These are phyloP conservation scores for Cutaneotrichosporon daszewskae DNA, from an alignment of 1,284 basidiomycete species.

Conservation along the genomic window DNA sequence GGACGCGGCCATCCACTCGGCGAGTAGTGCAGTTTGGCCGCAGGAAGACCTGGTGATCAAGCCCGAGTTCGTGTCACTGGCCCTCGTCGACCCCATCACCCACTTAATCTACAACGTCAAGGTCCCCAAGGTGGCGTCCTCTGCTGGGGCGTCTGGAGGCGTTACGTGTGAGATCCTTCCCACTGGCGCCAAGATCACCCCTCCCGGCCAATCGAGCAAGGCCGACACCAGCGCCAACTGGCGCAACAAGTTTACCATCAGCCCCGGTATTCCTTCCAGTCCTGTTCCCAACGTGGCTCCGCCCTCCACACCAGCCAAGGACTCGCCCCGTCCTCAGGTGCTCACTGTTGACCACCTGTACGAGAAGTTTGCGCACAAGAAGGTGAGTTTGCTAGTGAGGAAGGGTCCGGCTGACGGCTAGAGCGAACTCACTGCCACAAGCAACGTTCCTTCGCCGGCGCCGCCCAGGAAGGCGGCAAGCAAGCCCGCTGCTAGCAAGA, in stretches of 20 bases:
- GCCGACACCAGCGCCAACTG: constrained; percentile 40
- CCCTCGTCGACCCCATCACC: constrained; percentile 14
- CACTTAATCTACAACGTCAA: constrained; percentile 11
- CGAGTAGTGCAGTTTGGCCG: constrained; percentile 4
- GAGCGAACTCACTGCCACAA: constrained; percentile 3
- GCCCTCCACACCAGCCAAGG: not conserved
- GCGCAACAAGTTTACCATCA: constrained; percentile 22
- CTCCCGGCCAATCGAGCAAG: constrained; percentile 21
- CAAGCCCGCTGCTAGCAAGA: not conserved
- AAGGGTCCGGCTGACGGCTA: not conserved
- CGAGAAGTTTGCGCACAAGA: constrained; percentile 27
- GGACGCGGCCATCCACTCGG: constrained; percentile 14
- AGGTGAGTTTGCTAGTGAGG: not conserved
- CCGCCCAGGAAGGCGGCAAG: not conserved
- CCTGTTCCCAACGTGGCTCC: not conserved
- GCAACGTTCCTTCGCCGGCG: not conserved
- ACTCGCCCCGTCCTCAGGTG: constrained; percentile 4
- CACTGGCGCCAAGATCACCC: constrained; percentile 1
- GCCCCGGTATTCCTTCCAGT: not conserved
- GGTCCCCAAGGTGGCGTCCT: constrained; percentile 5
- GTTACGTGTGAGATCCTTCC: constrained; percentile 3
- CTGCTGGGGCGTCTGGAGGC: not conserved
- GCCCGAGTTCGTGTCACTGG: constrained; percentile 5
- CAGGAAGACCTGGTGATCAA: not conserved
- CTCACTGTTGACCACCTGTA: constrained; percentile 40